Conservation (phyloP, 179 eudicot species). For the Beta corolliflora region DNA sequence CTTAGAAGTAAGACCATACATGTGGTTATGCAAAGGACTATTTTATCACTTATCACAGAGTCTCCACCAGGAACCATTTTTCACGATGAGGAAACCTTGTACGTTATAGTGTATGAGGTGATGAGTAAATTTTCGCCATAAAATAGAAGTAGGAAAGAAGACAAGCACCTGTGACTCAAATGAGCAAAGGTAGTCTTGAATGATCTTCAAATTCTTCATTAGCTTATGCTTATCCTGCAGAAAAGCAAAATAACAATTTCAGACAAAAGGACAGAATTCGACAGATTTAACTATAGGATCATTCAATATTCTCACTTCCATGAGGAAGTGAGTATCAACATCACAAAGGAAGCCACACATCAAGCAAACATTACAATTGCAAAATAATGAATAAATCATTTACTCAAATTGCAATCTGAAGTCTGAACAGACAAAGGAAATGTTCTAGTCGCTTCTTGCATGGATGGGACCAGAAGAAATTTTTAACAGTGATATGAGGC, state of each 20-base stretch:
- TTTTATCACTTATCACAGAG: not conserved
- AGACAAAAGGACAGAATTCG: too few species aligned
- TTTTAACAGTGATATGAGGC: not conserved
- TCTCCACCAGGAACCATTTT: not conserved
- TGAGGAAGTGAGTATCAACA: not conserved
- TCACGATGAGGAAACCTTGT: not conserved
- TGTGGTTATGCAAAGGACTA: not conserved
- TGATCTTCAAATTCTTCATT: conserved; percentile 75
- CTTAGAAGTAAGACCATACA: not conserved
- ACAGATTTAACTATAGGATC: not conserved
- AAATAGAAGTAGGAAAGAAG: not conserved
- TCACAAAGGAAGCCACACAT: not conserved
- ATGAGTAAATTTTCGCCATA: not conserved
- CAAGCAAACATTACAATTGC: conserved; percentile 3
- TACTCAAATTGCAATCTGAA: not conserved
- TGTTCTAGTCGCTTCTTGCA: not conserved
- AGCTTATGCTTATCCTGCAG: conserved; percentile 85
- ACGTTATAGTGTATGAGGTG: not conserved
- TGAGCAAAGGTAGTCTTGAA: conserved; percentile 93
- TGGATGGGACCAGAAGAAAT: not conserved
- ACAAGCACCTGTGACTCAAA: conserved; percentile 76
- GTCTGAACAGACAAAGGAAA: not conserved
- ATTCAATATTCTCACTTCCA: not conserved
- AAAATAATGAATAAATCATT: not conserved
- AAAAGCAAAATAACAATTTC: conserved; percentile 4